phyloP scores from a whole-genome alignment of 208 protist species.

The Borovskyia barvae region DNA sequence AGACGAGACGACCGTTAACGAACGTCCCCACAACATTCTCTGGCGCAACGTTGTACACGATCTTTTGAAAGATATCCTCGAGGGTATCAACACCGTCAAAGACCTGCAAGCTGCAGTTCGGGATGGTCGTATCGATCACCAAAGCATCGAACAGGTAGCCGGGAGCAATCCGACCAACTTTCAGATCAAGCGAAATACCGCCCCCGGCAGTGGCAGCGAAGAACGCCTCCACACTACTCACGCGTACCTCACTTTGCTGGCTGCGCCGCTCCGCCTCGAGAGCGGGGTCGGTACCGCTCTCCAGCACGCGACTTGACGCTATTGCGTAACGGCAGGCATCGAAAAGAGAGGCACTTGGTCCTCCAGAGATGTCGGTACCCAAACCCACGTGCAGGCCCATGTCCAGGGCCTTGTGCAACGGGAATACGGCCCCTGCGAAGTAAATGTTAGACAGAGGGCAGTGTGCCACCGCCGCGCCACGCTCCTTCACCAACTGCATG shows the following conservation, averaged over 20 bases:
- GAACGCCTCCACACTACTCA: conserved; percentile 74
- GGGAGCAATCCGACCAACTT: conserved; percentile 83
- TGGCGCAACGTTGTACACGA: conserved; percentile 63
- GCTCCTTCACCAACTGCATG: conserved; percentile 58
- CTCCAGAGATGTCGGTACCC: conserved; percentile 94
- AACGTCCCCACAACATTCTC: conserved; percentile 63
- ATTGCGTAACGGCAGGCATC: conserved; percentile 79
- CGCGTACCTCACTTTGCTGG: conserved; percentile 9
- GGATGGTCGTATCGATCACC: conserved; percentile 67
- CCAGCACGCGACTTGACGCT: conserved; percentile 53
- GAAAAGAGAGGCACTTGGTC: conserved; percentile 83
- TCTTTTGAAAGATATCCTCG: conserved; percentile 75
- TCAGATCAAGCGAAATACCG: conserved; percentile 79
- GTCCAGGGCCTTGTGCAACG: conserved; percentile 56
- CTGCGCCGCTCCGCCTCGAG: conserved; percentile 27
- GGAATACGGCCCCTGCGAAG: conserved; percentile 78
- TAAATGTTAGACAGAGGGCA: conserved; percentile 94
- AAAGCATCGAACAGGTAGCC: conserved; percentile 91
- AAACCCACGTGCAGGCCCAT: conserved; percentile 85
- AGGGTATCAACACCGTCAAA: conserved; percentile 61
- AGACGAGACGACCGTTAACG: conserved; percentile 62
- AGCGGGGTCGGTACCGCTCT: conserved; percentile 47
- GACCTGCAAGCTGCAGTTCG: conserved; percentile 38
- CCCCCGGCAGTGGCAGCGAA: conserved; percentile 89
- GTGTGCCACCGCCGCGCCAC: conserved; percentile 75